Evolutionary conservation across 2,329 filamentous ascomycete species (phyloP).

Genomic region (Neonectria sp.): DNA sequence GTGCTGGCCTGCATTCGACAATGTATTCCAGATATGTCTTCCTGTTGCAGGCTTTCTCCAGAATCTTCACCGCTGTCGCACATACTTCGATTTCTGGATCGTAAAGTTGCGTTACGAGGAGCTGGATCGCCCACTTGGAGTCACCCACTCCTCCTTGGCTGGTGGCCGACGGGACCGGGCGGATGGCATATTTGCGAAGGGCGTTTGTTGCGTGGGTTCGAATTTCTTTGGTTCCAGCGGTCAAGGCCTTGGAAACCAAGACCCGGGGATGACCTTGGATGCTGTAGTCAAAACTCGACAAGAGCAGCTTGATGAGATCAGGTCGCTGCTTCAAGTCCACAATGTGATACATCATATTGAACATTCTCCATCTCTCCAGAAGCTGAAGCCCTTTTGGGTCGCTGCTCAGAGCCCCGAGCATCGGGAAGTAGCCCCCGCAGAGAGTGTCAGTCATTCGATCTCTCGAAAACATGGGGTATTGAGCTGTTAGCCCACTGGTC

Average conservation of each 20-base stretch:
- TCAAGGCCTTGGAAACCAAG: constrained; percentile 93
- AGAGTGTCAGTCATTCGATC: constrained; percentile 89
- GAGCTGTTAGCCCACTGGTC: constrained; percentile 82
- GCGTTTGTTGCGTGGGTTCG: constrained; percentile 91
- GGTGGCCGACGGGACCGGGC: constrained; percentile 56
- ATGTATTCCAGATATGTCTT: constrained; percentile 94
- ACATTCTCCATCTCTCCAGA: constrained; percentile 96
- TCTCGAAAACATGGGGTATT: constrained; percentile 89
- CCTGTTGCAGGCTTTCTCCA: constrained; percentile 97
- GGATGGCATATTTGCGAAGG: constrained; percentile 86
- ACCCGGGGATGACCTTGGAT: constrained; percentile 91
- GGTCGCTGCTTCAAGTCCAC: constrained; percentile 91
- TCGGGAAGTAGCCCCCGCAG: constrained; percentile 93
- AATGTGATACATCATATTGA: constrained; percentile 99
- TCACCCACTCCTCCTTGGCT: constrained; percentile 66
- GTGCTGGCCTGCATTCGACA: constrained; percentile 92
- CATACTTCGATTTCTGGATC: constrained; percentile 98
- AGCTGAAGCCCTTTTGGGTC: constrained; percentile 88
- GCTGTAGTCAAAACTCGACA: constrained; percentile 94
- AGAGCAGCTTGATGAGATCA: constrained; percentile 89
- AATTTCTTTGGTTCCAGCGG: constrained; percentile 91
- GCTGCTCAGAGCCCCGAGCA: constrained; percentile 89
- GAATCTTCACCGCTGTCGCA: constrained; percentile 94
- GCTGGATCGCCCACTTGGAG: constrained; percentile 95
- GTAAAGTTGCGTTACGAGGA: constrained; percentile 98